These are phyloP conservation scores for Talaromyces sp. DNA, from an alignment of 2,329 filamentous ascomycete species.

Conservation along the genomic window DNA sequence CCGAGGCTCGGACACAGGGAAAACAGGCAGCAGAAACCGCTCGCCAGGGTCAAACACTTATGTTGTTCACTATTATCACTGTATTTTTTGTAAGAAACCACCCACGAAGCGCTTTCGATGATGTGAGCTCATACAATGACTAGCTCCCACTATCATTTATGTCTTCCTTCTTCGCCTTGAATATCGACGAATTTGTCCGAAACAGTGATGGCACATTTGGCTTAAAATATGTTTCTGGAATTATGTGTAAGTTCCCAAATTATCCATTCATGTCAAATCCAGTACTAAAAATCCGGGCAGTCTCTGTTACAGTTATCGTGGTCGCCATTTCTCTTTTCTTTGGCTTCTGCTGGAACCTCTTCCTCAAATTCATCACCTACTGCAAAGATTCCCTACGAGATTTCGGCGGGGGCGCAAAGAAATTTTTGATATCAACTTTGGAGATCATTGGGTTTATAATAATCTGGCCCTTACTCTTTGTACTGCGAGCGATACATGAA, in stretches of 20 bases:
- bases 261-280: not conserved
- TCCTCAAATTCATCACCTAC: not conserved
- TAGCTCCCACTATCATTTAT: constrained; percentile 7
- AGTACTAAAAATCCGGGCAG: not conserved
- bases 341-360: not conserved
- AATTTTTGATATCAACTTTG: not conserved
- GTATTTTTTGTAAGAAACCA: constrained; percentile 8
- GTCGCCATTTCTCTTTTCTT: not conserved
- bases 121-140: not conserved
- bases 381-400: not conserved
- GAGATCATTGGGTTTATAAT: not conserved
- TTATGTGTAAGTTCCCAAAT: not conserved
- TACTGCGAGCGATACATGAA: not conserved
- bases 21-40: constrained; percentile 13
- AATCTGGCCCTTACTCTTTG: not conserved
- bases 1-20: constrained; percentile 13
- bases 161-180: constrained; percentile 8
- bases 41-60: constrained; percentile 10
- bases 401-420: not conserved
- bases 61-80: constrained; percentile 16
- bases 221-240: not conserved
- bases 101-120: not conserved
- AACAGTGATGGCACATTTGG: constrained; percentile 4
- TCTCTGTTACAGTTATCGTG: not conserved
- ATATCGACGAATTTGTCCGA: constrained; percentile 13